Percentiles rank a stretch among this genome's conserved stretches.
Conservation (phyloP, 2,329 filamentous ascomycete genomes). For the Trichoderma atroviride region DNA sequence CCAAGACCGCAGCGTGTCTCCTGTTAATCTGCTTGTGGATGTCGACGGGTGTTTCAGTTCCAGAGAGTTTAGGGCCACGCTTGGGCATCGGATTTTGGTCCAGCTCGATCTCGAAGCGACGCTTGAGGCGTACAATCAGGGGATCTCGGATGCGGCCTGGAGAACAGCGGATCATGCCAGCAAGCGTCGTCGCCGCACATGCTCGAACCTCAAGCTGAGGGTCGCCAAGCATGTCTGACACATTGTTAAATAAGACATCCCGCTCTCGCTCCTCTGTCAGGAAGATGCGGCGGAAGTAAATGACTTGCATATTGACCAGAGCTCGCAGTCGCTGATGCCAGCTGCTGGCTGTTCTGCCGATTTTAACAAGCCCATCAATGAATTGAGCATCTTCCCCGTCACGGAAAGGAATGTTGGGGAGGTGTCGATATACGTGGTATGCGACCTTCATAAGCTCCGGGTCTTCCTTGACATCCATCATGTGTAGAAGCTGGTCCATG, state of each 20-base stretch:
- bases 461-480: constrained; percentile 99
- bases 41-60: constrained; percentile 70
- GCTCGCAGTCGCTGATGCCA: constrained; percentile 97
- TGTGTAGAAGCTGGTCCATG: constrained; percentile 91
- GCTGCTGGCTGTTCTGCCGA: constrained; percentile 79
- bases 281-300: constrained; percentile 97
- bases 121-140: constrained; percentile 74
- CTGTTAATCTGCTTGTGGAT: constrained; percentile 76
- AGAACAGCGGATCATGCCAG: constrained; percentile 97
- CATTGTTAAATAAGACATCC: constrained; percentile 80
- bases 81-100: constrained; percentile 85
- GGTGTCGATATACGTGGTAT: constrained; percentile 94
- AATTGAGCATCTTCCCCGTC: constrained; percentile 83
- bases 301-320: constrained; percentile 96
- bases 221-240: constrained; percentile 94
- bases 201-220: constrained; percentile 90
- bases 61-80: constrained; percentile 58
- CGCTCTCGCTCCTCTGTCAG: constrained; percentile 75
- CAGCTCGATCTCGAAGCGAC: constrained; percentile 78
- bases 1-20: constrained; percentile 88
- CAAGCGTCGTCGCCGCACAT: constrained; percentile 87
- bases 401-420: constrained; percentile 93
- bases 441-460: constrained; percentile 91
- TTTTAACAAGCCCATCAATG: constrained; percentile 81
- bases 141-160: constrained; percentile 76